Conservation (phyloP, 1,139 yeast genomes). For the Arxiozyma bovina region DNA sequence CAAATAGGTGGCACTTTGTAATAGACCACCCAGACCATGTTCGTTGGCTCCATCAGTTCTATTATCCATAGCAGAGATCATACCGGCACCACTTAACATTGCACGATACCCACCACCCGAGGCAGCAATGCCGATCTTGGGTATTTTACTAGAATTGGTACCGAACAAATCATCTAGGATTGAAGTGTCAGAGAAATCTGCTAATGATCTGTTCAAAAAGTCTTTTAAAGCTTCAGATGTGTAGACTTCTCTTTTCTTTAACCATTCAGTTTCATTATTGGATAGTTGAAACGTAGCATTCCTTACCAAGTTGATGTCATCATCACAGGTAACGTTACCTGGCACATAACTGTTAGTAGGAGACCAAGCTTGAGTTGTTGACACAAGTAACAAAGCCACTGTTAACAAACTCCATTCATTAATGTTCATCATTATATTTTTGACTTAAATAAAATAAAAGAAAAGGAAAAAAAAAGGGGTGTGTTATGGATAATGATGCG, state of each 20-base stretch:
- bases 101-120: slow-evolving; percentile 94
- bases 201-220: slow-evolving; percentile 49
- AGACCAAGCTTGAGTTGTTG: slow-evolving; percentile 28
- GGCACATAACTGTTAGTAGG: slow-evolving; percentile 65
- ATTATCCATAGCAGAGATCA: slow-evolving; percentile 67
- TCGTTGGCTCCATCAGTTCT: slow-evolving; percentile 53
- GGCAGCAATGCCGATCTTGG: slow-evolving; percentile 59
- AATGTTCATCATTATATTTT: not conserved
- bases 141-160: slow-evolving; percentile 31
- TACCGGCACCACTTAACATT: slow-evolving; percentile 86
- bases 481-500: no score
- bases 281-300: slow-evolving; percentile 24
- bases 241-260: slow-evolving; percentile 40
- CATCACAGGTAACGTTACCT: slow-evolving; percentile 49
- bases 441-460: no score
- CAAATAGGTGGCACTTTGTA: slow-evolving; percentile 65
- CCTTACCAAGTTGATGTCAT: slow-evolving; percentile 31
- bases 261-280: slow-evolving; percentile 24
- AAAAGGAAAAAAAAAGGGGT: no score
- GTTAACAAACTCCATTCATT: not conserved
- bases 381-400: not conserved
- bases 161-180: slow-evolving; percentile 26
- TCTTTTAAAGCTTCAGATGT: slow-evolving; percentile 46
- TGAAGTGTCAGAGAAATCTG: slow-evolving; percentile 52
- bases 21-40: slow-evolving; percentile 67